Evolutionary conservation across 768 basidiomycete genomes (phyloP).

Genomic region (Hortiboletus campestris): DNA sequence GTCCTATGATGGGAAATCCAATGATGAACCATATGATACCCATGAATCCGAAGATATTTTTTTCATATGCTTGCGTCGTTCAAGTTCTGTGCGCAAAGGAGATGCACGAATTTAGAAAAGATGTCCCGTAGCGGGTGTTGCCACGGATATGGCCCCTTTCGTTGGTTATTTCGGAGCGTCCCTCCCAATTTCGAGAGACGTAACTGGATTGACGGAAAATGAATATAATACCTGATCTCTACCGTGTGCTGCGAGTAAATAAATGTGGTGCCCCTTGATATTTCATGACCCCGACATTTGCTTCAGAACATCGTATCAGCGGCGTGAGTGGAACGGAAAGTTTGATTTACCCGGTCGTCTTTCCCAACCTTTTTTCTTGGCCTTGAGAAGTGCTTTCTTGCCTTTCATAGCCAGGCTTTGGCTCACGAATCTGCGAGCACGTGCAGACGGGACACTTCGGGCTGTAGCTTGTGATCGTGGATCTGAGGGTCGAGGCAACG

Average conservation of each 20-base stretch:
- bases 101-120: too few relatives aligned
- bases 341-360: slow-evolving; percentile 52
- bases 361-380: slow-evolving; percentile 52
- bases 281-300: slow-evolving; percentile 56
- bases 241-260: slow-evolving; percentile 34
- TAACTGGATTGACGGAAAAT: too few relatives aligned
- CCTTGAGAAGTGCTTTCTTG: slow-evolving; percentile 25
- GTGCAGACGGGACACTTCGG: slow-evolving; percentile 46
- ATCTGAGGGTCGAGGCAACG: slow-evolving; percentile 35
- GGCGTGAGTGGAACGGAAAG: background rate
- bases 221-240: background rate
- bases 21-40: too few relatives aligned
- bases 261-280: slow-evolving; percentile 50
- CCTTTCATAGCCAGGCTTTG: slow-evolving; percentile 50
- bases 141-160: too few relatives aligned
- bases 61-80: too few relatives aligned
- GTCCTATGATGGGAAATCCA: slow-evolving; percentile 74
- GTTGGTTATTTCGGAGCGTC: background rate
- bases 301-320: slow-evolving; percentile 28
- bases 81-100: too few relatives aligned
- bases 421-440: slow-evolving; percentile 51
- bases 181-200: background rate
- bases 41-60: too few relatives aligned
- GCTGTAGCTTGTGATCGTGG: slow-evolving; percentile 36
- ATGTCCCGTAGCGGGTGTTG: too few relatives aligned